Base-by-base conservation (phyloP, 305 asterid genomes). In the Solanum hybrid region DNA sequence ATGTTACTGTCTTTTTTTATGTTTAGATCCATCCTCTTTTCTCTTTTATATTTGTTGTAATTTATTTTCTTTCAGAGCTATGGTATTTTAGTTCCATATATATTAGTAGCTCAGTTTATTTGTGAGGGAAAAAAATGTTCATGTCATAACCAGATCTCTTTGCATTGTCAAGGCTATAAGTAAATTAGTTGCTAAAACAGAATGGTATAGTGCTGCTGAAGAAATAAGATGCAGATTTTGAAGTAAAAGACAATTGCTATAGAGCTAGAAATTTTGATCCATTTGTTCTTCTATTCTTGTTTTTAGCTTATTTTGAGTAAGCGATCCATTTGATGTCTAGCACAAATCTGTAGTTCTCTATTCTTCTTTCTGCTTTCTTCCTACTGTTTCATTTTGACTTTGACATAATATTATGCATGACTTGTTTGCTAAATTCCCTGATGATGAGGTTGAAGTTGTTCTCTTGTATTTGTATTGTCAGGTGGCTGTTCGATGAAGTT, bases 171-270 rank as follows among this genome's bases (percentile, higher is more conserved):
- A 14, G 4, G 37, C 66, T 29, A 81, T 29, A 81, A 17, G 27
- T 38, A 81, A 0, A 26, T 81, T 40, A 80, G 1, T 26, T 40
- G 36, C 4, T 6, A 82, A 82, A 82, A 82, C 17, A 9, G 87
- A 40, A 42, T 8, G 71, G 5, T 27, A 42, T 24, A 38, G 35
- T 75, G 90, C 75, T 78, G 34, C 88, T 64, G 36, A 80, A 38
- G 69, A 66, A 37, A 85, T 87, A 75, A 89, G 90, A 32, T 36
- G 88, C 13, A 27, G 64, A 51, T 79, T 79, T 38, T 79, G 86
- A 79, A 79, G 64, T 37, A 38, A 37, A 26, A 42, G 38, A 0
- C 87, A 81, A 81, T 42, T 42, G 36, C 26, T 42, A 26, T 42
- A 40, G 86, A 42, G 38, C 71, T 81, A 42, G 37, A 80, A 13